A percentile compares a stretch with the other conserved stretches of the same genome.
phyloP scores from a whole-genome alignment of 2,329 filamentous ascomycete genomes.

The Stachybotrys chlorohalonatus region DNA sequence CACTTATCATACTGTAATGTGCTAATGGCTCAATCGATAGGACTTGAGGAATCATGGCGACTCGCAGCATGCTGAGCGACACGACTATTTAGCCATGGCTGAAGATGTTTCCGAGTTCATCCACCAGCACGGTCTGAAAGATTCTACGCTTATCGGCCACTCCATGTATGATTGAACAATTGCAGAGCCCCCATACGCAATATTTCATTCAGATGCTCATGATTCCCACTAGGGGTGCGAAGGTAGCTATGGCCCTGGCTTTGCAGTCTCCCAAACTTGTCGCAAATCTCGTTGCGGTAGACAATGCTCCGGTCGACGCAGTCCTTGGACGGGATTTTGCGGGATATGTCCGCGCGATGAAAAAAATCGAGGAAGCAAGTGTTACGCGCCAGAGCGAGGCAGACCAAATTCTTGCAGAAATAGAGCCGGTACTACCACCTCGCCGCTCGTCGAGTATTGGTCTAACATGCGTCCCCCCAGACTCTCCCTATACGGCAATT shows the following conservation, averaged over 20 bases:
- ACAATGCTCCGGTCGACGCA: slow-evolving; percentile 85
- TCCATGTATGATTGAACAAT: slow-evolving; percentile 58
- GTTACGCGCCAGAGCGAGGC: slow-evolving; percentile 67
- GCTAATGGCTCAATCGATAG: slow-evolving; percentile 28
- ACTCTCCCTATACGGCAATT: slow-evolving; percentile 74
- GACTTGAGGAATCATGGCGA: slow-evolving; percentile 92
- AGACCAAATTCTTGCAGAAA: slow-evolving; percentile 66
- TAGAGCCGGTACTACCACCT: slow-evolving; percentile 48
- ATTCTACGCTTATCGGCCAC: slow-evolving; percentile 78
- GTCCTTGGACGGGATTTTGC: slow-evolving; percentile 65
- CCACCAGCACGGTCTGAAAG: slow-evolving; percentile 54
- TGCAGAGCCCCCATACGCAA: background rate
- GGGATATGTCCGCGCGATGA: slow-evolving; percentile 78
- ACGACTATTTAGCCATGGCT: slow-evolving; percentile 78
- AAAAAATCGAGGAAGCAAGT: slow-evolving; percentile 60
- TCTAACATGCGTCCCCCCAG: background rate
- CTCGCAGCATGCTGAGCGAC: slow-evolving; percentile 65
- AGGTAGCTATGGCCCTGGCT: slow-evolving; percentile 82
- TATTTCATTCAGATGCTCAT: background rate
- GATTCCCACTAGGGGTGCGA: slow-evolving; percentile 59
- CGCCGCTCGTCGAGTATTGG: too few relatives aligned
- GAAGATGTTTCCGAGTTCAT: slow-evolving; percentile 78
- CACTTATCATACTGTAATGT: slow-evolving; percentile 1
- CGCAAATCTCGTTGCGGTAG: slow-evolving; percentile 68
- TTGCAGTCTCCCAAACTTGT: slow-evolving; percentile 60